Base-by-base conservation (phyloP, 129 eudicot genomes). In the Oenanthe sinensis region DNA sequence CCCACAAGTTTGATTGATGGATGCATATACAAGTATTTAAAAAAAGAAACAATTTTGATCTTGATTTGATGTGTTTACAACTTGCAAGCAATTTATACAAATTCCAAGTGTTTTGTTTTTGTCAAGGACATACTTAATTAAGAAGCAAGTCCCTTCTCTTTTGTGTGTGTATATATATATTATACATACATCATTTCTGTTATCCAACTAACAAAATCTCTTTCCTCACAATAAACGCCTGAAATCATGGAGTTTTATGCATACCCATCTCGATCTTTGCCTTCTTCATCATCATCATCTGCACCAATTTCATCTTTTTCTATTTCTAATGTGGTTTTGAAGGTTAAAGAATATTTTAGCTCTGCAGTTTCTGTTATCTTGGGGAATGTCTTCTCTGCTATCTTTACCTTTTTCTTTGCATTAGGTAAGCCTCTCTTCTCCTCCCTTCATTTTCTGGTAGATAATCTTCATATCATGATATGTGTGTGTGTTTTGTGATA, bases 391-490 rank as follows among this genome's bases (percentile, higher is more conserved):
- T 86, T 95, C 84, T 91, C 99, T 30, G 99, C 96, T 12, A 87
- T 95, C 79, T 90, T 95, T 89, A 90, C 99, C 78, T 95, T 91
- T 80, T 95, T 92, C 89, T 95, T 95, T 75, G 99, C 99, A 24
- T 79, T 89, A 85, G 96, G 99, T 95, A 2, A 69, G 89, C 43
- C 33, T 69, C 40, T 17, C 47, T 24, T 11, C 71, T 44, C 77
- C 13, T 8, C 7, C 40, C n/a, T 52, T 58, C 30, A 22, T 71
- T 16, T 30, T 30, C 43, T 77, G 79, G 8, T 15, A 24, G 8
- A 26, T 63, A 36, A 16, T 33, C 43, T 28, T 68, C 0, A 68
- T 36, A 5, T 71, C 24, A 33, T 33, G 36, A 33, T 33, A 1
- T 75, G 17, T 28, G 65, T 46, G 28, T 45, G 24, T 75, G 49